phyloP scores from a whole-genome alignment of 2,329 filamentous ascomycete genomes.

The Cercospora zeina region DNA sequence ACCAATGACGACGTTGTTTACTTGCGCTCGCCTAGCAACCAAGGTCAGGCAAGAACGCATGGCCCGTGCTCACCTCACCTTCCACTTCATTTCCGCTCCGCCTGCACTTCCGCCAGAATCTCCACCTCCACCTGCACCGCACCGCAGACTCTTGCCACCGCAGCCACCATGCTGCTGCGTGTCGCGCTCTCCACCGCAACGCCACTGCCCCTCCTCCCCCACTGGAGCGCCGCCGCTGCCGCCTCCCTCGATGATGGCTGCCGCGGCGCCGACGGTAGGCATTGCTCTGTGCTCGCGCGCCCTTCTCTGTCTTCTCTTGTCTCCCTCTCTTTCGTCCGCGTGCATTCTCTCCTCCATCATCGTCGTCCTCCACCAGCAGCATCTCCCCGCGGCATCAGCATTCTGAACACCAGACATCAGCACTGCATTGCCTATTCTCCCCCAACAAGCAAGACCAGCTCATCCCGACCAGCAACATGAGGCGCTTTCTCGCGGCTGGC shows the following conservation, averaged over 20 bases:
- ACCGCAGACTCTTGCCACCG: not conserved
- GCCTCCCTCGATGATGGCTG: not conserved
- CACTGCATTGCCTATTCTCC: conserved; percentile 5
- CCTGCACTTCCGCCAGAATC: not conserved
- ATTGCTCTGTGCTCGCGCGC: not conserved
- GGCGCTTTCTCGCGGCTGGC: not conserved
- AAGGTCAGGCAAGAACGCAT: not conserved
- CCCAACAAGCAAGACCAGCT: not conserved
- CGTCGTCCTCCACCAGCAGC: conserved; percentile 8
- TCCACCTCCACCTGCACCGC: not conserved
- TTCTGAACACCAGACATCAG: not conserved
- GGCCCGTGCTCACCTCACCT: not conserved
- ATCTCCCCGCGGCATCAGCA: not conserved
- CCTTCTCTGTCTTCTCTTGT: not conserved
- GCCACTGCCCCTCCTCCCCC: not conserved
- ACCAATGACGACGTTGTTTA: conserved; percentile 14
- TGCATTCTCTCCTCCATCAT: conserved; percentile 2
- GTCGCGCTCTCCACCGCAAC: not conserved
- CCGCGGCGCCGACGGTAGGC: not conserved
- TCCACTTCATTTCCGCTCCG: not conserved
- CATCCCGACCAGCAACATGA: not conserved
- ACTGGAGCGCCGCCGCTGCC: not conserved
- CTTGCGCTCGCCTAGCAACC: conserved; percentile 8
- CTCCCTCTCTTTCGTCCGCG: conserved; percentile 6
- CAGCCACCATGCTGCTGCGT: not conserved